Conservation (phyloP, 1,284 basidiomycete genomes). For the Melanopsichium pennsylvanicum region DNA sequence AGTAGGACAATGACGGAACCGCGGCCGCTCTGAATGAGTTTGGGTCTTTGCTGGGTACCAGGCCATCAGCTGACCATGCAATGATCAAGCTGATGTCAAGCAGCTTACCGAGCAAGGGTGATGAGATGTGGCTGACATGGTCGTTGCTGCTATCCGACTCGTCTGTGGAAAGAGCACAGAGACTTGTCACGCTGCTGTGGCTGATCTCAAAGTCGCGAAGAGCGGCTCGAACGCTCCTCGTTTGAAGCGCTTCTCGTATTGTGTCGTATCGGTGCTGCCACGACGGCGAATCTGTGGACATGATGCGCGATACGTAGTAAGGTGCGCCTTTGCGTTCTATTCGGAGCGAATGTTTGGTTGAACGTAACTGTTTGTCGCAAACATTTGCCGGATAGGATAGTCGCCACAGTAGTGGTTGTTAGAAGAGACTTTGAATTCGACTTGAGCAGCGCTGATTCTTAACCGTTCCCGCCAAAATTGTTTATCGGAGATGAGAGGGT, state of each 20-base stretch:
- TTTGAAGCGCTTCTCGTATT: conserved; percentile 17
- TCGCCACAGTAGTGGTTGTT: too few species aligned
- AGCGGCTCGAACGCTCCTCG: conserved; percentile 22
- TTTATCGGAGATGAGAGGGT: too few species aligned
- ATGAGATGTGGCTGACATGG: neutral
- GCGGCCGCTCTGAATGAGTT: conserved; percentile 39
- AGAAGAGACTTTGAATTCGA: too few species aligned
- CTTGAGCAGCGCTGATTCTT: too few species aligned
- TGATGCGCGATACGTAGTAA: too few species aligned
- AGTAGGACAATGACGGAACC: conserved; percentile 12
- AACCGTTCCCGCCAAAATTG: too few species aligned
- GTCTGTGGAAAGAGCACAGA: neutral
- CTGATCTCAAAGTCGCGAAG: conserved; percentile 40
- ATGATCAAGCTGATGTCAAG: conserved; percentile 51
- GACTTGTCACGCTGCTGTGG: conserved; percentile 1
- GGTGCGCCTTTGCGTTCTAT: too few species aligned
- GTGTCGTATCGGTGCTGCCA: conserved; percentile 30
- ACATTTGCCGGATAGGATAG: too few species aligned
- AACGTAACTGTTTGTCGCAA: too few species aligned
- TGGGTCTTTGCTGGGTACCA: conserved; percentile 28
- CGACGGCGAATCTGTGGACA: conserved; percentile 14
- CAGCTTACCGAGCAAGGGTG: conserved; percentile 8
- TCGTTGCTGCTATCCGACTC: conserved; percentile 3
- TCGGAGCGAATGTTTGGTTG: too few species aligned
- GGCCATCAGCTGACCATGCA: conserved; percentile 42